phyloP scores from a whole-genome alignment of 176 grass and related monocot species.

The Dendrocalamus sinicus region DNA sequence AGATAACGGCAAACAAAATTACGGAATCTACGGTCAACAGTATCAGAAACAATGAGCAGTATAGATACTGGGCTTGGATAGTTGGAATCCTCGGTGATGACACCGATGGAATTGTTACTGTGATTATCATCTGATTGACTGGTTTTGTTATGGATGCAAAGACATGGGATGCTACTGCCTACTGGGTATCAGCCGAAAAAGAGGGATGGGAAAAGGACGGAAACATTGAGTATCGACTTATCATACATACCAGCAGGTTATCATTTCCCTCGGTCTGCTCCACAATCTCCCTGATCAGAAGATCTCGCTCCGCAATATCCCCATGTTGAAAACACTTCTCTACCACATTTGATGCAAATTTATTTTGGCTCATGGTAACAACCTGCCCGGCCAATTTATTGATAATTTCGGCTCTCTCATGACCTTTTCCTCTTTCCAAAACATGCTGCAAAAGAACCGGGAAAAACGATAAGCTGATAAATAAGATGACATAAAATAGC shows the following conservation, averaged over 20 bases:
- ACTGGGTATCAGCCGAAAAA: background rate
- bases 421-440: slow-evolving; percentile 71
- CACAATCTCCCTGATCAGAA: slow-evolving; percentile 76
- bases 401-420: slow-evolving; percentile 85
- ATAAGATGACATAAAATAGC: background rate
- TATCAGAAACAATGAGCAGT: background rate
- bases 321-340: slow-evolving; percentile 96
- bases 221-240: slow-evolving; percentile 14
- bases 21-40: background rate
- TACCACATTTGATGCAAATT: slow-evolving; percentile 94
- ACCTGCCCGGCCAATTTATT: slow-evolving; percentile 78
- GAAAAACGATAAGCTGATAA: slow-evolving; percentile 22
- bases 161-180: background rate
- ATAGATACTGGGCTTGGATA: background rate
- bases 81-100: background rate
- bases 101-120: background rate
- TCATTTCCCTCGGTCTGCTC: slow-evolving; percentile 92
- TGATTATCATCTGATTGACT: background rate
- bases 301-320: slow-evolving; percentile 62
- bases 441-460: slow-evolving; percentile 75
- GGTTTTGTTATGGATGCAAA: background rate
- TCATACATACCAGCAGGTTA: slow-evolving; percentile 72
- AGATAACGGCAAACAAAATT: background rate
- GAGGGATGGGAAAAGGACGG: background rate
- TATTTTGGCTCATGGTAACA: slow-evolving; percentile 96